Evolutionary conservation across 2,329 filamentous ascomycete species (phyloP).

Genomic region (Talaromyces sp.): DNA sequence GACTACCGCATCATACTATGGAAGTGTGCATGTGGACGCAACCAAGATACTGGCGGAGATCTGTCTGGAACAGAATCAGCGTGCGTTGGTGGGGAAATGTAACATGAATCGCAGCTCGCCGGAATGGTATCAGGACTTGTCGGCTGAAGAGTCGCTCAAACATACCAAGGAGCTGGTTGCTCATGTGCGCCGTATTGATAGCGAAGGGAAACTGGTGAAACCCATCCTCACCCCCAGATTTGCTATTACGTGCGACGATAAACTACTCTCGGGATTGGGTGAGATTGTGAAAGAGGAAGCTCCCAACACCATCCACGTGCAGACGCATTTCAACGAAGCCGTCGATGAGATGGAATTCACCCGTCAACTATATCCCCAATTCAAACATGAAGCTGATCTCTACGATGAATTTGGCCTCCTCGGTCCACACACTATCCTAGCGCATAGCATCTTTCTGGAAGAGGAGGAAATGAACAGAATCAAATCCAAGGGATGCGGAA

Average conservation of each 20-base stretch:
- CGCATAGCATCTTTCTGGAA: conserved; percentile 61
- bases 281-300: conserved; percentile 46
- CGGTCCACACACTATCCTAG: conserved; percentile 54
- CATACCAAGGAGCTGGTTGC: conserved; percentile 49
- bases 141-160: conserved; percentile 43
- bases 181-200: conserved; percentile 47
- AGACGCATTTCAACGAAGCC: conserved; percentile 65
- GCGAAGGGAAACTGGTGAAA: conserved; percentile 40
- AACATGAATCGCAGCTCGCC: conserved; percentile 42
- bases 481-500: conserved; percentile 48
- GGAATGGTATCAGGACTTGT: conserved; percentile 49
- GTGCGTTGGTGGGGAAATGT: conserved; percentile 34
- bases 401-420: conserved; percentile 55
- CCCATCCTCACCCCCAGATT: conserved; percentile 56
- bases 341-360: conserved; percentile 56
- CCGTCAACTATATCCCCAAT: conserved; percentile 51
- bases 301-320: conserved; percentile 47
- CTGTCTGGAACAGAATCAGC: conserved; percentile 30
- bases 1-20: conserved; percentile 36
- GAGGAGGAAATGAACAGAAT: conserved; percentile 52
- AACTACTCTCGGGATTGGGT: conserved; percentile 54
- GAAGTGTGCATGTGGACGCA: conserved; percentile 28
- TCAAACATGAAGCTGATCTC: conserved; percentile 54
- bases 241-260: conserved; percentile 55
- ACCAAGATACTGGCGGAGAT: conserved; percentile 30